Base-by-base conservation (phyloP, 306 rosid species). In the Chamaecrista fasciculata region DNA sequence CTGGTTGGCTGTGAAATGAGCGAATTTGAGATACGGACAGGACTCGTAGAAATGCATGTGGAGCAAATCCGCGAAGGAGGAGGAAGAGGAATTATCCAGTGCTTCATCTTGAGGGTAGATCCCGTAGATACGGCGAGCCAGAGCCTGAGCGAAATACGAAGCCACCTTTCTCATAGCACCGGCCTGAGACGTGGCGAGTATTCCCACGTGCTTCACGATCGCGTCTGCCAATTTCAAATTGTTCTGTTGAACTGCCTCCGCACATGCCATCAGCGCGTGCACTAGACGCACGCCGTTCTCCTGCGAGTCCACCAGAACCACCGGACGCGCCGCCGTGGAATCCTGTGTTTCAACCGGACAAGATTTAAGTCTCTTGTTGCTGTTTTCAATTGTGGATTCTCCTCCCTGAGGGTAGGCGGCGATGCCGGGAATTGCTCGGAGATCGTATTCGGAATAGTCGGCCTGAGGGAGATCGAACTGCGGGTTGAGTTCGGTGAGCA, bases 151-250 rank as follows among this genome's bases (percentile, higher is more conserved):
- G 15, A 87, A 87, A 67, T 74, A 85, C 0, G 76, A 69, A 4
- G 94, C 94, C 4, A 87, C 94, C 60, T 87, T 87, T 19, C 83
- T 68, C 90, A 87, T 83, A 1, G 90, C 86, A 9, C 94, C 94
- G 2, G 71, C 76, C 40, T 83, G 94, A 0, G 86, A 66, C 15
- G 71, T 63, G 2, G 87, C 88, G 2, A 87, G 88, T 40, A 75
- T 2, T 1, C 79, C 65, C 53, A 85, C 70, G 60, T 83, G 90
- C 67, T 87, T 81, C 19, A 87, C 79, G 0, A 85, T 70, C 11
- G 85, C 65, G 19, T 76, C 86, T 15, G 90, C 93, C 1, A 82
- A 52, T 63, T 80, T 76, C 50, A 85, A 6, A 36, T 87, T 79
- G 66, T 79, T 72, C n/a, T 72, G 75, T 33, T 85, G 86, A n/a